phyloP scores from a whole-genome alignment of 2,329 filamentous ascomycete species.

The Pseudogymnoascus sp. region DNA sequence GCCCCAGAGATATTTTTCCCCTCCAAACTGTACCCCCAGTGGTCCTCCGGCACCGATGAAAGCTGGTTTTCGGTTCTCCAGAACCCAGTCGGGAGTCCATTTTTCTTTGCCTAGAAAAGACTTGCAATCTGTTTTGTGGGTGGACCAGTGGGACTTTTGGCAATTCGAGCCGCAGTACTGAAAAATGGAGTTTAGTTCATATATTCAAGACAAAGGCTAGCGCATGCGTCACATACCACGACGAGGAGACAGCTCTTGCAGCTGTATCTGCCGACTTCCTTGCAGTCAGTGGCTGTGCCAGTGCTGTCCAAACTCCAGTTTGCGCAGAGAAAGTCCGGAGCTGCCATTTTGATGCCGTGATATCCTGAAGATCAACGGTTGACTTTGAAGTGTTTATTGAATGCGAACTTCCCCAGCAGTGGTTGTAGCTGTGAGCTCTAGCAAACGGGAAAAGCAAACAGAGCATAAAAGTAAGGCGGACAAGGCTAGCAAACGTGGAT shows the following conservation, averaged over 20 bases:
- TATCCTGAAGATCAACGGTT: not conserved
- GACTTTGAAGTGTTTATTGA: not conserved
- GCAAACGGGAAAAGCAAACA: not conserved
- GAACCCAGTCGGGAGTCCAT: conserved; percentile 14
- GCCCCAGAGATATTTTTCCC: conserved; percentile 33
- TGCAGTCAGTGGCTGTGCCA: not conserved
- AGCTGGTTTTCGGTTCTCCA: conserved; percentile 9
- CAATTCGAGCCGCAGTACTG: conserved; percentile 15
- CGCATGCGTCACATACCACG: not conserved
- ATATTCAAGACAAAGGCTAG: not conserved
- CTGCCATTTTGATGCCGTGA: not conserved
- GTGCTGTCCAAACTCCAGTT: not conserved
- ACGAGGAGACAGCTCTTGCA: not conserved
- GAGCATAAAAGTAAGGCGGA: not conserved
- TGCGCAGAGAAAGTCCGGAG: not conserved
- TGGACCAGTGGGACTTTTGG: conserved; percentile 8
- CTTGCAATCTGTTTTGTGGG: conserved; percentile 16
- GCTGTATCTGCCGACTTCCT: not conserved
- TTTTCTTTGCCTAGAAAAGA: conserved; percentile 11
- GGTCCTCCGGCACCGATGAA: too few relatives aligned
- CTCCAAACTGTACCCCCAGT: conserved; percentile 12
- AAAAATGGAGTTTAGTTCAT: conserved; percentile 36
- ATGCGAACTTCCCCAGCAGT: not conserved
- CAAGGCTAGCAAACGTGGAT: not conserved
- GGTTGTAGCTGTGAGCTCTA: not conserved